Evolutionary conservation across 352 stramenopile genomes (phyloP).

Genomic region (Blastocystis sp.): DNA sequence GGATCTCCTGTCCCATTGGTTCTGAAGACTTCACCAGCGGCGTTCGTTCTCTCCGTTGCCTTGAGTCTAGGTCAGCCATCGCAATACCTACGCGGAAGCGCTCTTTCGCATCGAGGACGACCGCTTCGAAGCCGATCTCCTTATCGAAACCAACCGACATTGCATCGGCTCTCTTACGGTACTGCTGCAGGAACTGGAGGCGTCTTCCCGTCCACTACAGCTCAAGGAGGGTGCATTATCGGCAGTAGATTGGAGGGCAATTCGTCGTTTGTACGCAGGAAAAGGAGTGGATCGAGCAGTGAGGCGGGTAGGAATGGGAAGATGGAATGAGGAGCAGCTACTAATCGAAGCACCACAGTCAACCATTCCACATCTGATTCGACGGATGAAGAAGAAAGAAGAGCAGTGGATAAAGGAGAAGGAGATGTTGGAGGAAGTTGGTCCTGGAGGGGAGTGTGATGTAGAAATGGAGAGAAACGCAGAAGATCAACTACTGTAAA

Average conservation of each 20-base stretch:
- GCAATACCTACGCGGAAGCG: slow-evolving; percentile 95
- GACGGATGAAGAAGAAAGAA: neutral
- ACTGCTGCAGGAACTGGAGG: slow-evolving; percentile 80
- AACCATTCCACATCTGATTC: neutral
- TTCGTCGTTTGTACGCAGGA: neutral
- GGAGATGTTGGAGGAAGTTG: neutral
- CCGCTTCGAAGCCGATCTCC: slow-evolving; percentile 84
- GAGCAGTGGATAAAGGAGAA: slow-evolving; percentile 12
- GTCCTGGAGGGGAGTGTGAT: neutral
- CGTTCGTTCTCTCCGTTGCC: neutral
- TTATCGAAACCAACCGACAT: slow-evolving; percentile 87
- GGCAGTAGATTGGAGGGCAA: neutral
- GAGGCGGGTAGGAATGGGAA: neutral
- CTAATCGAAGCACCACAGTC: neutral
- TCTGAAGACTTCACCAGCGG: slow-evolving; percentile 5
- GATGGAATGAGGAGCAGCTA: neutral
- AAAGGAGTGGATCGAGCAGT: neutral
- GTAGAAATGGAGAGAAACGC: slow-evolving; percentile 14
- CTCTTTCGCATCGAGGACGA: slow-evolving; percentile 98
- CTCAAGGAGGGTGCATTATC: neutral
- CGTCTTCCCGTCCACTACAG: neutral
- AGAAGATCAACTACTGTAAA: neutral
- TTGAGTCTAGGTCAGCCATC: slow-evolving; percentile 79
- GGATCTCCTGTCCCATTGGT: slow-evolving; percentile 43
- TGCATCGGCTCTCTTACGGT: slow-evolving; percentile 87